Evolutionary conservation across 768 basidiomycete species (phyloP).

Genomic region (Mycena haematopus): DNA sequence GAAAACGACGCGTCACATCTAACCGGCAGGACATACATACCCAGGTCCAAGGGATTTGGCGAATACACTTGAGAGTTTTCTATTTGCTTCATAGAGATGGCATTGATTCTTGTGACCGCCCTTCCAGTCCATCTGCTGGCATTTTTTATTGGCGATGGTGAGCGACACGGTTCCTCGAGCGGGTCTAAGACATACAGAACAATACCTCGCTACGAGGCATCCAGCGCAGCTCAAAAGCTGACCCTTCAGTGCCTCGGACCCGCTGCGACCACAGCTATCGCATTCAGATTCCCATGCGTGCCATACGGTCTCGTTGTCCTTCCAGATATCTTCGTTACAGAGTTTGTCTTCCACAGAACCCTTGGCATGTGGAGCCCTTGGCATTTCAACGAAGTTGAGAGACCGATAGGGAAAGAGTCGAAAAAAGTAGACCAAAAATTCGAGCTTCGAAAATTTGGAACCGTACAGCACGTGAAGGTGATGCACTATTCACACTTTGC

Average conservation of each 20-base stretch:
- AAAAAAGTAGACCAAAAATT: too few relatives aligned
- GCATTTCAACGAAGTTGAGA: too few relatives aligned
- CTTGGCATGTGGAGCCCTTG: too few relatives aligned
- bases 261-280: constrained; percentile 12
- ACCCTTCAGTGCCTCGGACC: neutral
- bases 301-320: constrained; percentile 14
- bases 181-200: neutral
- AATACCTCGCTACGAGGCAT: constrained; percentile 7
- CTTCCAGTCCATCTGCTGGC: constrained; percentile 7
- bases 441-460: too few relatives aligned
- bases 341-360: too few relatives aligned
- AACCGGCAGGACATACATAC: neutral
- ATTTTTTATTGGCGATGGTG: neutral
- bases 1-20: too few relatives aligned
- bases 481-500: too few relatives aligned
- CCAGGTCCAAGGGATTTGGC: constrained; percentile 14
- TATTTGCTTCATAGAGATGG: constrained; percentile 17
- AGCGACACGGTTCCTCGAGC: too few relatives aligned
- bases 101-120: constrained; percentile 6
- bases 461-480: too few relatives aligned
- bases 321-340: too few relatives aligned
- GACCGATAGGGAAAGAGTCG: too few relatives aligned
- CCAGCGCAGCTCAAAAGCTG: constrained; percentile 7
- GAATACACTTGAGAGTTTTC: constrained; percentile 14
- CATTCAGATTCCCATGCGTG: constrained; percentile 16